Evolutionary conservation across 2,329 filamentous ascomycete genomes (phyloP), one percentile per base, ranked within the genome.

Genomic region (Colletotrichum sp.): DNA sequence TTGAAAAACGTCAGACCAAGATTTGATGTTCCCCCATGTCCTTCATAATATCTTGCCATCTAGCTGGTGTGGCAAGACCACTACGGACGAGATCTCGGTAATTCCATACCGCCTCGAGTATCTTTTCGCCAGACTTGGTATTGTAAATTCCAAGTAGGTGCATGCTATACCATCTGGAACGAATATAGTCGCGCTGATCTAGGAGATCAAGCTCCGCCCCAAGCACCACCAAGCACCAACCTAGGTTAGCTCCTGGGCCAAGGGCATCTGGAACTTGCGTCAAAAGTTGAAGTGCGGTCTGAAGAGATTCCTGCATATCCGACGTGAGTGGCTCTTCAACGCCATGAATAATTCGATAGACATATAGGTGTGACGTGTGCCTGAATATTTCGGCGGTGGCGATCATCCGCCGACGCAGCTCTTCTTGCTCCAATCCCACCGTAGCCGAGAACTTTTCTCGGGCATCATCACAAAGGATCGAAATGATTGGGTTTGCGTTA

Each of bases 11-110:
- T 48, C 44, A 48, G 11, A 48, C 44, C 44, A 48, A 6, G 11
- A 48, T 48, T 48, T 48, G n/a, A 19, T 66, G 68, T 28, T 73
- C 48, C 8, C 71, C 71, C 16, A 73, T 73, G 32, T 66, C 28
- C 57, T 69, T 52, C 71, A 69, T 73, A n/a, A 59, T 73, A 36
- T 73, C 71, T 44, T 73, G 71, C 71, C 64, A 73, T 34, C 71
- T 28, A 3, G 68, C 71, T 25, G 71, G 71, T 22, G 11, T 28
- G 12, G 65, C 71, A 16, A 60, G 55, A 16, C 71, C 60, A n/a
- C 28, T 8, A 13, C 16, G 25, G 6, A 67, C 39, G 12, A 71
- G 57, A 16, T 77, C 74, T 19, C 65, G 48, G 22, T 74, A 52
- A 25, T 48, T 34, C 32, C 66, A 67, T 15, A 70, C 64, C 34